Evolutionary conservation across 805 yeast species (phyloP), one percentile per base, ranked within the genome.

Genomic region (Metschnikowia amazonensis): DNA sequence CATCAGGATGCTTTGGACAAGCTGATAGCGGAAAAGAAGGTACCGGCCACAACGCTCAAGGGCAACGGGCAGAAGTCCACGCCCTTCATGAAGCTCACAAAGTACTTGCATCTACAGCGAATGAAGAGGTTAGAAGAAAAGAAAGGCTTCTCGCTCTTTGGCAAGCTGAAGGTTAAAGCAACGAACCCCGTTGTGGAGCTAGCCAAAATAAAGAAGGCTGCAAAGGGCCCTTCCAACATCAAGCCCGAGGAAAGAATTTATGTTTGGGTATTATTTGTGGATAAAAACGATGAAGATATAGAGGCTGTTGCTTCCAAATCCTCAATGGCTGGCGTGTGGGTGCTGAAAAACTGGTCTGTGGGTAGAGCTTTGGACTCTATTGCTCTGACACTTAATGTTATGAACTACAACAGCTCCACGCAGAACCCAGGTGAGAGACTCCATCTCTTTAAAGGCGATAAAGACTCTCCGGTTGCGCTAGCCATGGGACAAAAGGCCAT

Each of bases 361-460:
- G 87, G 87, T 1, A 62, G 80, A 44, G 73, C 79, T 14, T 58
- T 82, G 28, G 87, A 81, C 58, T 68, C 71, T 20, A 69, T 76
- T 5, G 74, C 84, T 7, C 75, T 71, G 24, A 56, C 64, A 31
- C 59, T 79, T 46, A 70, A 66, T 44, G 72, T 82, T 11, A 62
- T 62, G 42, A 81, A 81, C 58, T 59, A 60, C 28, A 81, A 81
- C 53, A 79, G 79, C 56, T 55, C 59, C 27, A 75, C 74, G 3
- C 65, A 57, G 30, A 75, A 73, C 21, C 55, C 62, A 4, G 59
- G 63, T 14, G 70, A 74, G 44, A 62, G 75, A 46, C 64, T 81
- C 35, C 69, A 76, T 20, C 63, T 81, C n/a, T 80, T 79, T 51
- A 64, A 70, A 45, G 55, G 60, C 25, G 50, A 53, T 8, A 40